Conservation (phyloP, 2,329 filamentous ascomycete species). For the Elsinoe australis region DNA sequence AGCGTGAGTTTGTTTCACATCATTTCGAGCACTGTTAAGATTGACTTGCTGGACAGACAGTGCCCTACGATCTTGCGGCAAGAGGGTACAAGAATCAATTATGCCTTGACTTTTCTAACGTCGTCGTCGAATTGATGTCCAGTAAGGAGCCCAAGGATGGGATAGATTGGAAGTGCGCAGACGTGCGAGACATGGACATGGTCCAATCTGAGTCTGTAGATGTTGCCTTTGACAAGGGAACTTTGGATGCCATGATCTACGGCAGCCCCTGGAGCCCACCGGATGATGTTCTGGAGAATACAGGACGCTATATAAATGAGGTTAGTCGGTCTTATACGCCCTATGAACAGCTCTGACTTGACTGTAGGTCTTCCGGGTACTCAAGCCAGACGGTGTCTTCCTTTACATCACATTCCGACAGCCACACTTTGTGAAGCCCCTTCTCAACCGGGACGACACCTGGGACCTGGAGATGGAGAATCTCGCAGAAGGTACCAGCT, state of each 20-base stretch:
- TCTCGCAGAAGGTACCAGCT: constrained; percentile 32
- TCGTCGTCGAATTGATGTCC: constrained; percentile 47
- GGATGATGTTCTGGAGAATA: constrained; percentile 26
- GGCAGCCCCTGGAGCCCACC: constrained; percentile 29
- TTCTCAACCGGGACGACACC: constrained; percentile 39
- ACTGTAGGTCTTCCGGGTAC: constrained; percentile 20
- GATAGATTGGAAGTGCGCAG: constrained; percentile 44
- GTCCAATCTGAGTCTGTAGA: constrained; percentile 40
- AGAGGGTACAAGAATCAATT: constrained; percentile 17
- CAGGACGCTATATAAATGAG: constrained; percentile 24
- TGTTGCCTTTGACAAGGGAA: constrained; percentile 44
- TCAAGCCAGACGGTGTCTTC: constrained; percentile 27
- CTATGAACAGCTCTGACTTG: too few relatives aligned
- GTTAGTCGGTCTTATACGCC: constrained; percentile 15
- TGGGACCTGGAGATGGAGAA: constrained; percentile 42
- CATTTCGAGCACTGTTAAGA: neutral
- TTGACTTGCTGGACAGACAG: too few relatives aligned
- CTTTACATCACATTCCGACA: constrained; percentile 44
- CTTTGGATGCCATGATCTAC: constrained; percentile 31
- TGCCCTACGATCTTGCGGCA: constrained; percentile 43
- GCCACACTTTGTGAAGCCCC: constrained; percentile 47
- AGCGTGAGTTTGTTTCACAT: constrained; percentile 37
- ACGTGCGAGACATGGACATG: constrained; percentile 45
- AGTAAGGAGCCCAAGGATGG: constrained; percentile 34
- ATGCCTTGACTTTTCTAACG: constrained; percentile 46